Evolutionary conservation across 805 yeast species (phyloP), one percentile per base, ranked within the genome.

Genomic region (Candida berthetii): DNA sequence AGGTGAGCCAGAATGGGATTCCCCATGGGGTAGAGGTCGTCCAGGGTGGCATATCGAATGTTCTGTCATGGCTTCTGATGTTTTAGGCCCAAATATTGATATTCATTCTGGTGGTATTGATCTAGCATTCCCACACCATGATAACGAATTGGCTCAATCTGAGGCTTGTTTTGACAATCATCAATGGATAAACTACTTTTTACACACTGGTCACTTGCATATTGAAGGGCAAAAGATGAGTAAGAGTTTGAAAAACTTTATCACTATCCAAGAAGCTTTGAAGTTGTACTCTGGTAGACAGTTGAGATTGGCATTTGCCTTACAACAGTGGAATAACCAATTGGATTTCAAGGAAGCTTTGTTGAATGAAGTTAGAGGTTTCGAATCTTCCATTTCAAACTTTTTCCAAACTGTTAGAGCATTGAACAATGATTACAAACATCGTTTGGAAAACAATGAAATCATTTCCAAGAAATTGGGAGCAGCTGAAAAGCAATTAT

Each of bases 21-120:
- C 96, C 2, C 90, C 91, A 22, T 93, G 98, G 98, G 99, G 99
- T 20, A 71, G 71, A 44, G 99, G 99, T 40, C 82, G 99, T 62
- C 99, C 99, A 13, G 99, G 99, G 4, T 93, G 99, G 99, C 99
- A 93, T 62, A 93, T 93, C 61, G 99, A 93, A 66, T 93, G 99
- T 74, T 89, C 97, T 8, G 99, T 93, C 17, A 93, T 93, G 99
- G 98, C 98, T 2, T 76, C 89, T 40, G 95, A 89, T 51, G 74
- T 90, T 37, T 73, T 85, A 31, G 98, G 98, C 4, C 64, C 76
- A 17, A 72, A 73, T 44, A 85, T 93, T 74, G 99, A 93, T 63
- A 87, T 93, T 50, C 99, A 93, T 61, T 82, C 96, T 15, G 99
- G 99, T 44, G 99, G 99, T 49, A 80, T 93, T 41, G 99, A 93